Evolutionary conservation across 2,329 filamentous ascomycete species (phyloP), one percentile per base, ranked within the genome.

Genomic region (Talaromyces sp.): DNA sequence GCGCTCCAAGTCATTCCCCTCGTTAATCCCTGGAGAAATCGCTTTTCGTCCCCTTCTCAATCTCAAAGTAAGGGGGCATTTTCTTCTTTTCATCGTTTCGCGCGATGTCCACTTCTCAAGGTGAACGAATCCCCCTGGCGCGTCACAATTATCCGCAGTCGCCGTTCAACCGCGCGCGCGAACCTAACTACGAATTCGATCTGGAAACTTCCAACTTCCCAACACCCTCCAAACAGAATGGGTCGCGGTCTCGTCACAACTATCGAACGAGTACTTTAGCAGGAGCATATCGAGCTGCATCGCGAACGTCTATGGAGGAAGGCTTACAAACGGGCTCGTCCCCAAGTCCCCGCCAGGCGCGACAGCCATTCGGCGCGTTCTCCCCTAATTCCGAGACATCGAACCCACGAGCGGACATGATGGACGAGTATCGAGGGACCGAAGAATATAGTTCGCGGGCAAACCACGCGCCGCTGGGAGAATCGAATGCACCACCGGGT

Each of bases 401-500:
- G 4, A 75, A 70, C 37, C 73, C 75, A 2, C 74, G 73, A 14
- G 64, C 64, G 24, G 75, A 73, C 45, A 54, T 74, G 8, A 61
- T 61, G 10, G 74, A 77, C 42, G 61, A 66, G 4, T 77, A 78
- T 54, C 64, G 65, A 44, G 65, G 66, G 54, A 75, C 75, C 48
- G 66, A 72, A 16, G 71, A 74, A 39, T 72, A 70, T 33, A 69
- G 71, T 29, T 65, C 69, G 39, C 48, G 75, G 36, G 65, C 66
- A 3, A 69, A 73, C 41, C 59, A 65, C 16, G 74, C 70, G 11
- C 62, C 48, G 17, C 58, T 73, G 42, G 69, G 72, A 14, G 68
- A 72, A 11, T 60, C 55, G 63, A 56, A 57, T 53, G 41, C 39
- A 47, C 39, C 49, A 37, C 43, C 17, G 47, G 55, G 45, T 30